Conservation (phyloP, 345 rosid species). For the Draba incana region DNA sequence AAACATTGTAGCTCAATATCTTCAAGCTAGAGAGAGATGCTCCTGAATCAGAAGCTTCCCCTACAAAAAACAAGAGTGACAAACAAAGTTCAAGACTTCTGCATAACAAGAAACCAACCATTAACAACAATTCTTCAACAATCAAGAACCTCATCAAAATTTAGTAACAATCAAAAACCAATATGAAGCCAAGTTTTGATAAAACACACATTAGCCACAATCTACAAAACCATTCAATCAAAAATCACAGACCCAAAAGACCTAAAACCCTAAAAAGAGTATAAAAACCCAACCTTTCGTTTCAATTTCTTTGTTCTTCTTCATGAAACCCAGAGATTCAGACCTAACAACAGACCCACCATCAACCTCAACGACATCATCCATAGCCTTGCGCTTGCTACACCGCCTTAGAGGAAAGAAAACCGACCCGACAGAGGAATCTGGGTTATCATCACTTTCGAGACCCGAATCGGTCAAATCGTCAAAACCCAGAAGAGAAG, state of each 20-base stretch:
- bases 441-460: conserved; percentile 43
- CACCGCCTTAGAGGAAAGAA: conserved; percentile 77
- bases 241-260: background rate
- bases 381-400: conserved; percentile 61
- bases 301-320: conserved; percentile 36
- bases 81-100: conserved; percentile 8
- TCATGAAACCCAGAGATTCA: conserved; percentile 40
- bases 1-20: conserved; percentile 91
- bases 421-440: conserved; percentile 75
- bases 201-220: background rate
- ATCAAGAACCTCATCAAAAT: conserved; percentile 8
- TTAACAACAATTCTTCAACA: background rate
- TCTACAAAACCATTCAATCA: too few species aligned
- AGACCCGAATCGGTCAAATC: conserved; percentile 52
- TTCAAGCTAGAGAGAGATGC: conserved; percentile 50
- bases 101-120: conserved; percentile 6
- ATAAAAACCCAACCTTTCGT: conserved; percentile 43
- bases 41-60: conserved; percentile 49
- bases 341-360: conserved; percentile 35
- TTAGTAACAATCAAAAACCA: background rate
- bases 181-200: background rate
- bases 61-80: conserved; percentile 25
- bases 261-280: conserved; percentile 19
- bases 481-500: conserved; percentile 53
- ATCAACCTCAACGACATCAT: conserved; percentile 40